These are phyloP conservation scores for Rehmannia glutinosa DNA, from an alignment of 257 asterid genomes.

Conservation along the genomic window DNA sequence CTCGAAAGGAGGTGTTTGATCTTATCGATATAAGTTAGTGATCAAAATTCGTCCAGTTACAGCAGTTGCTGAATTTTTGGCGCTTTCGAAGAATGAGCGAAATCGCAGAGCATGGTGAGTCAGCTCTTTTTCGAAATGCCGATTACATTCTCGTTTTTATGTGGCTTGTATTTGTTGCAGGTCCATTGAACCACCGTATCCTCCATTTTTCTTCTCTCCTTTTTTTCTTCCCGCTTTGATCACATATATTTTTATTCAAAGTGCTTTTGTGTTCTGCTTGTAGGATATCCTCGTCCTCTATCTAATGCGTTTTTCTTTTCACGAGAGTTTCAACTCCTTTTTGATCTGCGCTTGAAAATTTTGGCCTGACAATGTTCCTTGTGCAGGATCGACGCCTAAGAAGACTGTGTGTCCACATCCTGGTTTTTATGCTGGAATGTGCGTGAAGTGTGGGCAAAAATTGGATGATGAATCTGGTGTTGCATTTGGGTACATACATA, in stretches of 20 bases:
- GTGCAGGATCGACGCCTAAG: conserved; percentile 34
- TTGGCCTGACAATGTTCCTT: neutral
- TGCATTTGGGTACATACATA: conserved; percentile 76
- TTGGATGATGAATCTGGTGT: conserved; percentile 76
- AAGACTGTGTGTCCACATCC: conserved; percentile 64
- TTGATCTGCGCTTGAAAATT: neutral
- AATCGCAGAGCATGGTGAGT: neutral
- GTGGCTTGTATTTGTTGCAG: neutral
- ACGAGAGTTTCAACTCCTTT: neutral
- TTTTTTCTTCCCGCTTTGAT: no score
- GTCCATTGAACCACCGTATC: neutral
- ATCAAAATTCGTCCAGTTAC: neutral
- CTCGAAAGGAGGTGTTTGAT: no score
- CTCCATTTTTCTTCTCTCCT: neutral
- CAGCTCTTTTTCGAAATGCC: neutral
- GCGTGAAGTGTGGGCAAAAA: conserved; percentile 68
- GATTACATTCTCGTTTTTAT: neutral
- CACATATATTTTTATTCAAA: neutral
- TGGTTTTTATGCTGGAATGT: conserved; percentile 81
- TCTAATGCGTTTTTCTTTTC: neutral
- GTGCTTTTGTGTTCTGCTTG: neutral
- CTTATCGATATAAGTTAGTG: neutral
- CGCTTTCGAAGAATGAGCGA: neutral
- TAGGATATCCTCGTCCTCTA: neutral
- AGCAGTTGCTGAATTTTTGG: neutral